phyloP scores from a whole-genome alignment of 1,284 basidiomycete species.

The Fomitopsis betulina region DNA sequence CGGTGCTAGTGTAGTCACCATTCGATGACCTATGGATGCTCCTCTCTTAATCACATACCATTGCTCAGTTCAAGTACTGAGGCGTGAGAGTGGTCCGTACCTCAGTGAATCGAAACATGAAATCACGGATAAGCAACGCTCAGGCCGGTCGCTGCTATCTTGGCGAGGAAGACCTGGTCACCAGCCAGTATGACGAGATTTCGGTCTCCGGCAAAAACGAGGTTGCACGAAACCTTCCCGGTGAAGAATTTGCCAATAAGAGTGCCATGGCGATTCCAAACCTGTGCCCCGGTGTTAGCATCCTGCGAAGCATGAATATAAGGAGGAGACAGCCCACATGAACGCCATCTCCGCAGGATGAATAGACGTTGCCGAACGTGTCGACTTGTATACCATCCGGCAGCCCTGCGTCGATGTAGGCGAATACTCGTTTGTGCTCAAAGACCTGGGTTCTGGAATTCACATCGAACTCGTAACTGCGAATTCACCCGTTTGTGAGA shows the following conservation, averaged over 20 bases:
- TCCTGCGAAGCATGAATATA: not conserved
- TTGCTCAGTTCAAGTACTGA: not conserved
- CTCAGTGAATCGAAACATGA: too few relatives aligned
- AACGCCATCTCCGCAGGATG: conserved; percentile 69
- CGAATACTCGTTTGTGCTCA: conserved; percentile 65
- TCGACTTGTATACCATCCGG: conserved; percentile 60
- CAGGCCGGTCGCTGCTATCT: conserved; percentile 40
- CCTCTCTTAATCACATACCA: not conserved
- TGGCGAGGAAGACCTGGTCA: conserved; percentile 59
- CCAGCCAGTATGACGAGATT: conserved; percentile 66
- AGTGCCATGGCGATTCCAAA: conserved; percentile 59
- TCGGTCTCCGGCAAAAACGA: conserved; percentile 63
- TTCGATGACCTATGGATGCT: not conserved
- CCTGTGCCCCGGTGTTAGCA: conserved; percentile 28
- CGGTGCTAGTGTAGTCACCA: not conserved
- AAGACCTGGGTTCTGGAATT: conserved; percentile 52
- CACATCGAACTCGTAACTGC: conserved; percentile 72
- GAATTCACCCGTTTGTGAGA: not conserved
- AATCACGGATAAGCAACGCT: conserved; percentile 19
- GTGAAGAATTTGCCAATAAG: conserved; percentile 76
- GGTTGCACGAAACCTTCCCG: conserved; percentile 53
- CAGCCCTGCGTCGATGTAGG: conserved; percentile 61
- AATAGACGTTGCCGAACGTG: conserved; percentile 62
- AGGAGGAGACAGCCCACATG: conserved; percentile 35
- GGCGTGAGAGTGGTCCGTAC: too few relatives aligned